Evolutionary conservation across 495 filamentous ascomycete species (phyloP).

Genomic region (Usnea hakonensis): DNA sequence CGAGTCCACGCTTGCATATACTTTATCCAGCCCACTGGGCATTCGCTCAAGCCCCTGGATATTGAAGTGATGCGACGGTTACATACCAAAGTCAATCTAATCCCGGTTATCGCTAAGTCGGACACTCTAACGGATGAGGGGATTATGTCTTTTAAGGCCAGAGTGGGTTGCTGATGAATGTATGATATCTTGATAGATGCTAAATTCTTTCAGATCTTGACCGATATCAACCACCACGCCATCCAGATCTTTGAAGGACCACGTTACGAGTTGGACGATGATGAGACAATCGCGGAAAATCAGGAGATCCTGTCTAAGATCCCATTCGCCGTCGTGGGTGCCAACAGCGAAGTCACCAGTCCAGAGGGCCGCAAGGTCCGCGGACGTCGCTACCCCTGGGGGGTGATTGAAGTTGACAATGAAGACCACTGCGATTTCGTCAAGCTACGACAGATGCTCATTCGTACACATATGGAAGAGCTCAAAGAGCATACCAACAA

Average conservation of each 20-base stretch:
- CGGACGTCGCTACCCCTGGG: slow-evolving; percentile 95
- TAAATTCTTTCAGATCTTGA: slow-evolving; percentile 63
- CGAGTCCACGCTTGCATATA: slow-evolving; percentile 97
- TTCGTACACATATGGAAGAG: slow-evolving; percentile 99
- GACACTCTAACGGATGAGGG: slow-evolving; percentile 98
- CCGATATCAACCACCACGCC: slow-evolving; percentile 91
- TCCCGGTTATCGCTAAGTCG: slow-evolving; percentile 96
- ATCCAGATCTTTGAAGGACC: slow-evolving; percentile 99
- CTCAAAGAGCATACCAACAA: slow-evolving; percentile 99
- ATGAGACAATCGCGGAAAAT: slow-evolving; percentile 99
- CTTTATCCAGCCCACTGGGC: slow-evolving; percentile 98
- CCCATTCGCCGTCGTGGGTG: slow-evolving; percentile 94
- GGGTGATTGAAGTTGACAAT: slow-evolving; percentile 98
- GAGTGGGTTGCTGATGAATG: slow-evolving; percentile 51
- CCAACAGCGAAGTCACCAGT: slow-evolving; percentile 83
- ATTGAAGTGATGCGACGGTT: slow-evolving; percentile 98
- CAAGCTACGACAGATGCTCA: slow-evolving; percentile 98
- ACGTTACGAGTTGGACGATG: slow-evolving; percentile 95
- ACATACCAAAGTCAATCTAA: slow-evolving; percentile 99
- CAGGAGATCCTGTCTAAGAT: slow-evolving; percentile 99
- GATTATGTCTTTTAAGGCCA: slow-evolving; percentile 84
- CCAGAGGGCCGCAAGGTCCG: slow-evolving; percentile 92
- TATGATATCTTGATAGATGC: slow-evolving; percentile 1
- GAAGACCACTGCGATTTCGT: slow-evolving; percentile 99
- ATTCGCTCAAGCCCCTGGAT: slow-evolving; percentile 98